phyloP scores from a whole-genome alignment of 768 basidiomycete genomes.

The Suillus subaureus region DNA sequence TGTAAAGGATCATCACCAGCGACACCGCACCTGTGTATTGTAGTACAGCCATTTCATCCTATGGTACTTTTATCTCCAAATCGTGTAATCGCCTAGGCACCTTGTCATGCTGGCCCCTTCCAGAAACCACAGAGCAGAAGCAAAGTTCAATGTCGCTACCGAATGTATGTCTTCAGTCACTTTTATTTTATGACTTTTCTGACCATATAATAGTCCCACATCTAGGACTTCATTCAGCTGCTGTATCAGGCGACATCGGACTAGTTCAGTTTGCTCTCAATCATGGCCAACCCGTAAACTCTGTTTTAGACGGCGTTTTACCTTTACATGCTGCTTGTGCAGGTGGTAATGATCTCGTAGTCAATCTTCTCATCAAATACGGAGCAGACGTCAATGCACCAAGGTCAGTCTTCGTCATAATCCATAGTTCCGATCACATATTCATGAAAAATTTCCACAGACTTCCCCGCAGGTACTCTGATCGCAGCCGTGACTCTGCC shows the following conservation, averaged over 20 bases:
- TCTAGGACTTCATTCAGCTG: constrained; percentile 76
- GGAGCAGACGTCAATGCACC: constrained; percentile 99
- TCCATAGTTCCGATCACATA: constrained; percentile 5
- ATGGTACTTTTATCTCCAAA: background rate
- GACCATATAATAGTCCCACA: constrained; percentile 57
- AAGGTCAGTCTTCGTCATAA: constrained; percentile 50
- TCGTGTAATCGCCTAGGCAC: background rate
- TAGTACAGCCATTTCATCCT: constrained; percentile 3
- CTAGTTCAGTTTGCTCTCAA: constrained; percentile 91
- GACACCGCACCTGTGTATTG: constrained; percentile 4
- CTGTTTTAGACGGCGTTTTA: constrained; percentile 94
- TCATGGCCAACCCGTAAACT: constrained; percentile 95
- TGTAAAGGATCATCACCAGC: constrained; percentile 1
- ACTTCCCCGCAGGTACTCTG: constrained; percentile 74
- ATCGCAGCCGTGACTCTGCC: constrained; percentile 64
- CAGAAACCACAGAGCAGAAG: constrained; percentile 42
- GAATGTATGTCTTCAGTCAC: constrained; percentile 43
- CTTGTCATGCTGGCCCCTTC: constrained; percentile 37
- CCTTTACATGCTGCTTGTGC: constrained; percentile 95
- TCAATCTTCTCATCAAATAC: constrained; percentile 83
- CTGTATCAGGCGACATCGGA: constrained; percentile 85
- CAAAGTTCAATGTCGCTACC: constrained; percentile 55
- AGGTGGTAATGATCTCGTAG: constrained; percentile 86
- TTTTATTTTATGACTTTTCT: background rate
- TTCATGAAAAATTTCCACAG: constrained; percentile 36